A percentile compares a stretch with the other conserved stretches of the same genome.
Conservation (phyloP, 2,329 filamentous ascomycete genomes). For the Fusarium citri region DNA sequence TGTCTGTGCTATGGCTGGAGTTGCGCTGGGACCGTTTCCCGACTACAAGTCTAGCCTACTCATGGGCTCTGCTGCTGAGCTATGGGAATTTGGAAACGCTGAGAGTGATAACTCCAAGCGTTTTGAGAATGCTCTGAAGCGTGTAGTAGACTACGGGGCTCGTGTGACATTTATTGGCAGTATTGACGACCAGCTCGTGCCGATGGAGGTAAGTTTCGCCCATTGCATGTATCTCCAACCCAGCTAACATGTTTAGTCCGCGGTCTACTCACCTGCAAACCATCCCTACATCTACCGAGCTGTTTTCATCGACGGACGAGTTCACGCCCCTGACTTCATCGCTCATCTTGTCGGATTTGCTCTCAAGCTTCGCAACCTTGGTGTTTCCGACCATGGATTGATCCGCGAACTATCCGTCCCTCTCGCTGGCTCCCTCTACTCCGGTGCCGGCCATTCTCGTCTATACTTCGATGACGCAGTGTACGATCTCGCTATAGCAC, state of each 20-base stretch:
- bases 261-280: slow-evolving; percentile 83
- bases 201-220: slow-evolving; percentile 76
- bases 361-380: slow-evolving; percentile 92
- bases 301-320: slow-evolving; percentile 93
- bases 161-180: slow-evolving; percentile 90
- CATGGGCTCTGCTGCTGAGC: slow-evolving; percentile 89
- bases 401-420: slow-evolving; percentile 90
- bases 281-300: slow-evolving; percentile 96
- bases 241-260: slow-evolving; percentile 68
- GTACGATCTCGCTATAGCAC: slow-evolving; percentile 81
- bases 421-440: slow-evolving; percentile 89
- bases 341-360: slow-evolving; percentile 93
- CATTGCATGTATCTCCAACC: background rate
- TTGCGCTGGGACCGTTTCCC: slow-evolving; percentile 91
- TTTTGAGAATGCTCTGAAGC: slow-evolving; percentile 80
- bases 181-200: slow-evolving; percentile 96
- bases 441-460: slow-evolving; percentile 91
- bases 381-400: slow-evolving; percentile 91
- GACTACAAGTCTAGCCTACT: slow-evolving; percentile 92
- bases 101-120: slow-evolving; percentile 84
- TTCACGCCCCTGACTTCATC: slow-evolving; percentile 94
- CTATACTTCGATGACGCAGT: slow-evolving; percentile 91
- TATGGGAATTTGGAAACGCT: slow-evolving; percentile 92
- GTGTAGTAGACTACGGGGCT: slow-evolving; percentile 80
- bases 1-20: slow-evolving; percentile 89